A percentile compares a stretch with the other conserved stretches of the same genome.
phyloP scores from a whole-genome alignment of 2,329 filamentous ascomycete species.

The Trichoderma atroviride region DNA sequence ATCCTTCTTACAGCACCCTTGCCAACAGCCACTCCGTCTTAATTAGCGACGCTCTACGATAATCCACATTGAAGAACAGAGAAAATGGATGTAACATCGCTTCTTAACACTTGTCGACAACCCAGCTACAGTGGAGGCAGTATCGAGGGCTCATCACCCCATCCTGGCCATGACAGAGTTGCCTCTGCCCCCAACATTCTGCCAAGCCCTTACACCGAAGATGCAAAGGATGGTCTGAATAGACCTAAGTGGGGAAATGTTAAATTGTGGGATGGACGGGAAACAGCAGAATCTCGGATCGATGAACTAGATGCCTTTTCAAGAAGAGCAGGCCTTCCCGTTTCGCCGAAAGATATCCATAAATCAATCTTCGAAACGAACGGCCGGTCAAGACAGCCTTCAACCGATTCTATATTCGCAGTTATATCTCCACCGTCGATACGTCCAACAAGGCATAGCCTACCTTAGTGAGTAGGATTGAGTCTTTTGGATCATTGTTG shows the following conservation, averaged over 20 bases:
- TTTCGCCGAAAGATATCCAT: constrained; percentile 35
- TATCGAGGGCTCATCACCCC: constrained; percentile 27
- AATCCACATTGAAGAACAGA: background rate
- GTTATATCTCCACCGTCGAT: background rate
- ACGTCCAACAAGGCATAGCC: background rate
- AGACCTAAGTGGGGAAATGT: constrained; percentile 31
- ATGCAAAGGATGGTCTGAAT: background rate
- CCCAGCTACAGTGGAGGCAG: constrained; percentile 17
- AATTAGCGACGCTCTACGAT: background rate
- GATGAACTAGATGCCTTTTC: constrained; percentile 42
- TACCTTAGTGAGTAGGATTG: constrained; percentile 2
- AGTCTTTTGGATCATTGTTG: background rate
- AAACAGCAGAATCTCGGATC: constrained; percentile 51
- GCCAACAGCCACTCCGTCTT: background rate
- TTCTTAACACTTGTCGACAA: constrained; percentile 44
- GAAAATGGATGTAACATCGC: constrained; percentile 47
- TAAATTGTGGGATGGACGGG: constrained; percentile 56
- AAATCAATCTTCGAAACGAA: constrained; percentile 33
- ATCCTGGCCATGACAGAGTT: constrained; percentile 4
- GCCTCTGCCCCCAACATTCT: constrained; percentile 27
- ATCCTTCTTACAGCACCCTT: background rate
- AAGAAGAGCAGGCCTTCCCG: constrained; percentile 29
- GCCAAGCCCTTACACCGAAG: constrained; percentile 42
- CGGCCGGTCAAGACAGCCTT: constrained; percentile 28
- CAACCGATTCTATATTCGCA: constrained; percentile 35